Evolutionary conservation across 83 land plant genomes (phyloP), one percentile per base, ranked within the genome.

Genomic region (Picea mariana): DNA sequence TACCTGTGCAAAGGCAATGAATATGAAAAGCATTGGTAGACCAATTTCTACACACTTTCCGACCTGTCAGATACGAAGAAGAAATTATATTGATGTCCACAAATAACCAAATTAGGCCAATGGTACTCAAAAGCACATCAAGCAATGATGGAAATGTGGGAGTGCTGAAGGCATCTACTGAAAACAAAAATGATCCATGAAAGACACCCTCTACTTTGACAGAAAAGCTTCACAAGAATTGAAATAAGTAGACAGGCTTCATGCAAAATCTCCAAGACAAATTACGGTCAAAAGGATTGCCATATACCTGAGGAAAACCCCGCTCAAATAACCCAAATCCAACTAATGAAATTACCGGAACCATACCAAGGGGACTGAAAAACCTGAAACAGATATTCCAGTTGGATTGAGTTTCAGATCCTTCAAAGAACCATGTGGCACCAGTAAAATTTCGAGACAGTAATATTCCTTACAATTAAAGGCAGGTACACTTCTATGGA

Each of bases 301-400:
- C 16, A n/a, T n/a, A 23, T 84, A 95, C 95, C 86, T 65, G 85
- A 62, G 97, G 97, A 85, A 95, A 95, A 40, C 95, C 95, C 59
- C 92, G 86, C 61, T 86, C 88, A 83, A 89, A 95, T 68, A 95
- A 79, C 11, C 95, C 97, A 84, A 89, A 83, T 9, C 97, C 95
- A 71, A 93, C 90, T 67, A 95, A 85, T 44, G 92, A 88, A 83
- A 95, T 91, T 20, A 93, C 95, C 52, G 97, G 97, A 49, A 94
- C 92, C 90, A 93, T 89, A 21, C 94, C 92, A 63, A 95, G 90
- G 13, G 95, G 95, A 83, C 95, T 94, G 79, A 92, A 89, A 67
- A 92, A 94, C 44, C 95, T 94, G 87, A 80, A 17, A 77, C 40
- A 81, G 6, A 34, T 55, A 55, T 55, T 55, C 59, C 59, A 55